Evolutionary conservation across 768 basidiomycete genomes (phyloP).

Genomic region (Rhodocollybia butyracea): DNA sequence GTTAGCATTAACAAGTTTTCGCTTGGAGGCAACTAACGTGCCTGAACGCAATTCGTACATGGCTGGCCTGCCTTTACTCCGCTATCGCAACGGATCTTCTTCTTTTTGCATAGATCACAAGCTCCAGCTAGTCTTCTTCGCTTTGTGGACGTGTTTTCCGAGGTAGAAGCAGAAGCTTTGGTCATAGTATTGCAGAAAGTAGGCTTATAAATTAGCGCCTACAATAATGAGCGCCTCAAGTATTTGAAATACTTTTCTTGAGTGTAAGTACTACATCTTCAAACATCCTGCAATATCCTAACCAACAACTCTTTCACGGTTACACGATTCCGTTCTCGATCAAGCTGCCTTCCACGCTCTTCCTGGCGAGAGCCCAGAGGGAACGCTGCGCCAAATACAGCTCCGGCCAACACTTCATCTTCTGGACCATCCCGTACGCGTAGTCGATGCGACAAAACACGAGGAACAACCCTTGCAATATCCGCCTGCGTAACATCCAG

Average conservation of each 20-base stretch:
- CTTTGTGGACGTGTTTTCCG: slow-evolving; percentile 23
- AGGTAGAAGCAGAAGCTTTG: neutral
- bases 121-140: slow-evolving; percentile 31
- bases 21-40: too few species aligned
- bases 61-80: slow-evolving; percentile 58
- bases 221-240: too few species aligned
- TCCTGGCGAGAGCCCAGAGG: slow-evolving; percentile 5
- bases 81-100: slow-evolving; percentile 44
- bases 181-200: neutral
- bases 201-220: too few species aligned
- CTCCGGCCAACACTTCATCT: slow-evolving; percentile 66
- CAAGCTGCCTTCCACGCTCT: slow-evolving; percentile 12
- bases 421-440: slow-evolving; percentile 65
- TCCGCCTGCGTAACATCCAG: slow-evolving; percentile 74
- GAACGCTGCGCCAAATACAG: slow-evolving; percentile 51
- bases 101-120: neutral
- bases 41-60: slow-evolving; percentile 63
- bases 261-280: neutral
- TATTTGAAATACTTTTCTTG: too few species aligned
- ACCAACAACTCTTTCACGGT: slow-evolving; percentile 70
- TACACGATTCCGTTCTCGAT: slow-evolving; percentile 17
- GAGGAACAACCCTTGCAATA: slow-evolving; percentile 68
- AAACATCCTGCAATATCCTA: slow-evolving; percentile 27
- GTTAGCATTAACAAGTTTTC: too few species aligned
- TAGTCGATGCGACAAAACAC: slow-evolving; percentile 73